Evolutionary conservation across 345 rosid genomes (phyloP), one percentile per base, ranked within the genome.

Genomic region (Turritis glabra): DNA sequence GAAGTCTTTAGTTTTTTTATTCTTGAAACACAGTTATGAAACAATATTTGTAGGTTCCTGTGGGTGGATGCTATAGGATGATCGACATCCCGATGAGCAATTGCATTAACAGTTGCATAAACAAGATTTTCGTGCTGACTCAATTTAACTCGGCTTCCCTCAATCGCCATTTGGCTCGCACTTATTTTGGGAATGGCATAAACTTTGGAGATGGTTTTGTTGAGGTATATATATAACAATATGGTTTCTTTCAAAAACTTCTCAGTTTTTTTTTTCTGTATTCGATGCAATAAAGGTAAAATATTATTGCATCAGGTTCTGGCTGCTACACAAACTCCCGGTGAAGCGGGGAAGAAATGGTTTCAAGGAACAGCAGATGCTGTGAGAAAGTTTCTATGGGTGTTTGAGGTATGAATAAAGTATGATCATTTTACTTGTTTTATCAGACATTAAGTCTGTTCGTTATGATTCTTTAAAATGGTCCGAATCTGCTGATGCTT

Each of bases 331-430:
- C 99, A 94, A 84, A 94, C 99, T 6, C 89, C 97, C 0, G 97
- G 99, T 23, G 99, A 91, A 83, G 59, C 90, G 3, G 99, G 97
- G 66, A 87, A 84, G 77, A 86, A 77, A 15, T 94, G 97, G 99
- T 94, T 91, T 75, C 96, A 94, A 86, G 99, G 99, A 82, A 94
- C 99, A 29, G 97, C 99, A 17, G 99, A 94, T 82, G 99, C 99
- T 82, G 99, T 94, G 53, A 88, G 99, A 89, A 88, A 91, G 76
- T 94, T 94, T 74, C 71, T 46, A 38, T 90, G 99, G 97, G 96
- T 94, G 60, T 94, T 94, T 84, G 97, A 94, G 99, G 99, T 90
- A 43, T 61, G 48, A 52, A 40, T 12, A 59, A 48, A 3, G 7
- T 41, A 72, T 60, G 30, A 62, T 48, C 40, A 22, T 58, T 47